Conservation (phyloP, 140 eudicot genomes). For the Anethum foeniculum region DNA sequence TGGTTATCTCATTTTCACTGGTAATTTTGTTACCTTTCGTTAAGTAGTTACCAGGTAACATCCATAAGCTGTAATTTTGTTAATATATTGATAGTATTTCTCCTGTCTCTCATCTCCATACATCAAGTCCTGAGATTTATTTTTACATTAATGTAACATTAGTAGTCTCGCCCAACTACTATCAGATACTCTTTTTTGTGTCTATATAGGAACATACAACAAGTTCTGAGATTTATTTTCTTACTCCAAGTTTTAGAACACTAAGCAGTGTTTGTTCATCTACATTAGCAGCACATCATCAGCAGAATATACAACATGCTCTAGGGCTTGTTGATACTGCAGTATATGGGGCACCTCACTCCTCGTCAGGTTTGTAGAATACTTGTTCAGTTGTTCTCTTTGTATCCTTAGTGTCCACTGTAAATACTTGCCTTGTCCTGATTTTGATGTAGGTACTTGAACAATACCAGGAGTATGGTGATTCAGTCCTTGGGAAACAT, state of each 20-base stretch:
- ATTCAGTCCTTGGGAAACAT: constrained; percentile 64
- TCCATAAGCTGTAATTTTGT: neutral
- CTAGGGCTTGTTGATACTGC: constrained; percentile 72
- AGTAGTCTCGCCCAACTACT: neutral
- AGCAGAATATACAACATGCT: constrained; percentile 49
- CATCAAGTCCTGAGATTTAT: neutral
- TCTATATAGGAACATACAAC: neutral
- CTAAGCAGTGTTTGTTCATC: neutral
- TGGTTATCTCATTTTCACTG: neutral
- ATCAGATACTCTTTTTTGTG: neutral
- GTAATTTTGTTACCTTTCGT: neutral
- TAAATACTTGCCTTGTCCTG: neutral
- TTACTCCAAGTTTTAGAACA: constrained; percentile 8
- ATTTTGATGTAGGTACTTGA: constrained; percentile 63
- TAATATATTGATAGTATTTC: neutral
- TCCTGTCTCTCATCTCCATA: neutral
- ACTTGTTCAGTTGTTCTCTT: constrained; percentile 11
- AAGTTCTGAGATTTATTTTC: too few relatives aligned
- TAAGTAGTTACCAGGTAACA: neutral
- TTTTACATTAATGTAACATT: neutral
- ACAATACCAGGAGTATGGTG: constrained; percentile 77
- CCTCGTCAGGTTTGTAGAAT: constrained; percentile 65
- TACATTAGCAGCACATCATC: constrained; percentile 57
- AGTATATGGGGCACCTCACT: constrained; percentile 84
- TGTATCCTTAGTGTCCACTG: neutral